phyloP scores from a whole-genome alignment of 78 protist genomes.

The Dictyostelium brefeldianum region DNA sequence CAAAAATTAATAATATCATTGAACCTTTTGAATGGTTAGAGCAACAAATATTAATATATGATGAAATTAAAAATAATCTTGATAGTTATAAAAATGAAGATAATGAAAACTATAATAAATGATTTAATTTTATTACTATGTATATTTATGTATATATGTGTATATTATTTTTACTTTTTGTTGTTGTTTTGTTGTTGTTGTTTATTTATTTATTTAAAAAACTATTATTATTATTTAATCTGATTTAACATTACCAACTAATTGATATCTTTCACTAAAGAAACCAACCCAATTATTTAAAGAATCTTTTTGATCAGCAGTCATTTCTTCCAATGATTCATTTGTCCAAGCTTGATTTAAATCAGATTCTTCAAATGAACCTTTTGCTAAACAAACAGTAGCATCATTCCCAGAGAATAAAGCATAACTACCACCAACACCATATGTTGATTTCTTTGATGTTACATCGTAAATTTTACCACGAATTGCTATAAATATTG shows the following conservation, averaged over 20 bases:
- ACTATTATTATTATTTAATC: not conserved
- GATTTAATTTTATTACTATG: too few species aligned
- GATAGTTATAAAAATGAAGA: too few species aligned
- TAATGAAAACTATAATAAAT: too few species aligned
- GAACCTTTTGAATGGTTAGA: too few species aligned
- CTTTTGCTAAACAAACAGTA: slow-evolving; percentile 44
- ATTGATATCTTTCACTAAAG: slow-evolving; percentile 69
- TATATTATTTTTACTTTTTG: too few species aligned
- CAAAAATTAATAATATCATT: too few species aligned
- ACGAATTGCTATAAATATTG: slow-evolving; percentile 59
- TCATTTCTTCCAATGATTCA: not conserved
- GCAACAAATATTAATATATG: too few species aligned
- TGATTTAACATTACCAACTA: slow-evolving; percentile 56
- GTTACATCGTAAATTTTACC: slow-evolving; percentile 76
- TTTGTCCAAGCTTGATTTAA: slow-evolving; percentile 10
- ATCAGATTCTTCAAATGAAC: slow-evolving; percentile 1
- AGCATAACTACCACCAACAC: slow-evolving; percentile 71
- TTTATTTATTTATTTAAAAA: not conserved
- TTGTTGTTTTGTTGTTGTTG: too few species aligned
- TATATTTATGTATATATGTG: too few species aligned
- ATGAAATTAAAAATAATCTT: too few species aligned
- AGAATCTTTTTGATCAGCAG: slow-evolving; percentile 38
- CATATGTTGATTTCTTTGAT: slow-evolving; percentile 30
- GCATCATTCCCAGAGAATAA: slow-evolving; percentile 75
- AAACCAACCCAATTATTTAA: slow-evolving; percentile 64